Base-by-base conservation (phyloP, 345 rosid species). In the Salix brachista region DNA sequence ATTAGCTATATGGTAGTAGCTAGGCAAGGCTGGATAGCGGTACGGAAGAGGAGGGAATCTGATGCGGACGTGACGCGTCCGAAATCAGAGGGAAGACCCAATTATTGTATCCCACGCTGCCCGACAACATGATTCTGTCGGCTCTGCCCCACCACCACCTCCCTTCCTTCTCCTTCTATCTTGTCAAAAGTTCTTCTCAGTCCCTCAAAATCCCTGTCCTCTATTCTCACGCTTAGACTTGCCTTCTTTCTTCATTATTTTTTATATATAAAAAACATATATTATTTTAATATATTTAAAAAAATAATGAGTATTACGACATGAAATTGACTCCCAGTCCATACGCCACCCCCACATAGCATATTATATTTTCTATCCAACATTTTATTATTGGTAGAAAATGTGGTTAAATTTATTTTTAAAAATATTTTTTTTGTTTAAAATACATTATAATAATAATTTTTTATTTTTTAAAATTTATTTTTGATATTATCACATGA, bases 91-190 rank as follows among this genome's bases (percentile, higher is more conserved):
- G 89, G 81, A 65, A 68, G 78, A 44, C 80, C 88, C 87, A 85
- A 85, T 87, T 73, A 88, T 90, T 86, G 86, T 82, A 44, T 81
- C 89, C 89, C 91, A 85, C 90, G 91, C 91, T 88, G 84, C 80
- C 88, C 89, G 86, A 87, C 91, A 87, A 30, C 37, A 84, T 88
- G 76, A 88, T 87, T 88, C 86, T 89, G 85, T 84, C 88, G 80
- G 77, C 17, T 34, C 77, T 70, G 64, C 18, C 80, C 67, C 76
- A 13, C 32, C 42, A 74, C 77, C 69, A 16, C 26, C 46, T 58
- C 39, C 26, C 37, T 79, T 74, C 77, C 77, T 71, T 66, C 44
- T 44, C 10, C 30, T 39, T 25, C 52, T 58, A 58, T 58, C 64
- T 58, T 12, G 10, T 58, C 64, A 58, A 4, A 56, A n/a, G 32